Percentiles rank a stretch among this genome's conserved stretches.
phyloP scores from a whole-genome alignment of 768 basidiomycete species.

The Macrocybe gigantea region DNA sequence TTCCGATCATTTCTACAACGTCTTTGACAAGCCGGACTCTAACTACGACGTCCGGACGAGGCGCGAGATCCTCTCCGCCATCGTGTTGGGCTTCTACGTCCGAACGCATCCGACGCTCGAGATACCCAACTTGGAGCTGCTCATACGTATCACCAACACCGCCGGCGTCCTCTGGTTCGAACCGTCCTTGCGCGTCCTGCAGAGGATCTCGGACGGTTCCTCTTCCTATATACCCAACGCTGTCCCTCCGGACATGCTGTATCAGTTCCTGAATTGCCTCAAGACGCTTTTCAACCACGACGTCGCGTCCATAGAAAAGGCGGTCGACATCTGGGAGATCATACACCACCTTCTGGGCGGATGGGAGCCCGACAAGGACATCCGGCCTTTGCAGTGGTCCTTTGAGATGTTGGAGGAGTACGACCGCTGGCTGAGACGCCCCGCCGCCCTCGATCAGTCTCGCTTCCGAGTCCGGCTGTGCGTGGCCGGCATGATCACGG shows the following conservation, averaged over 20 bases:
- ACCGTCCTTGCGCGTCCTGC: not conserved
- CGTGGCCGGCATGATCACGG: no score
- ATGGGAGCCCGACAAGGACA: not conserved
- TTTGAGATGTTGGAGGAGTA: no score
- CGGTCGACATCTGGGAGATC: constrained; percentile 1
- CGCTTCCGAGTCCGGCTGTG: no score
- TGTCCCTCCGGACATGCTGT: not conserved
- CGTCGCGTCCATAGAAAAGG: not conserved
- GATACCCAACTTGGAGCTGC: not conserved
- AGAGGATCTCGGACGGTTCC: not conserved
- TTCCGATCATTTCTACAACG: not conserved
- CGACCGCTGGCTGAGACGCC: no score
- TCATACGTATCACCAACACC: constrained; percentile 1
- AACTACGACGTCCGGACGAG: not conserved
- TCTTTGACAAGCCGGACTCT: not conserved
- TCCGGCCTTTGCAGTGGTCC: no score
- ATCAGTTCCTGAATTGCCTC: not conserved
- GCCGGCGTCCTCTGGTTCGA: constrained; percentile 1
- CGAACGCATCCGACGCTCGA: not conserved
- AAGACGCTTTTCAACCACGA: not conserved
- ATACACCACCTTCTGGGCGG: constrained; percentile 1
- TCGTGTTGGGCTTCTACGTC: not conserved
- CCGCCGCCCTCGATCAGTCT: no score
- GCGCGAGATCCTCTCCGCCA: not conserved
- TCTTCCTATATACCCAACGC: not conserved